Conservation (phyloP, 805 yeast species). For the Metschnikowia peoriensis region DNA sequence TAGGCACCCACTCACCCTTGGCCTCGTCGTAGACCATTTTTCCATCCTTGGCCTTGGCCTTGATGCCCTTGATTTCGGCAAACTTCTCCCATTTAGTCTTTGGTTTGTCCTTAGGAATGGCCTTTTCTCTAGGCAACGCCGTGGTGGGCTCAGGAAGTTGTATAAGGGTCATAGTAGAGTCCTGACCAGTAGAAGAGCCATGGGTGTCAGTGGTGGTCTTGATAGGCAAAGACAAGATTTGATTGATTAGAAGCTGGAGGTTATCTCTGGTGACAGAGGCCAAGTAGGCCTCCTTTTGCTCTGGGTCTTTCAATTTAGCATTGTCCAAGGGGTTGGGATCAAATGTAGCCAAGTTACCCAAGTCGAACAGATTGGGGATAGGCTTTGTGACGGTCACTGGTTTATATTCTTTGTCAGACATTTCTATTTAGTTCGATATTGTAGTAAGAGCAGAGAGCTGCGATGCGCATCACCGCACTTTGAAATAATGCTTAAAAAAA, state of each 20-base stretch:
- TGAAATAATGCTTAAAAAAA: neutral
- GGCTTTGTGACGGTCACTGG: constrained; percentile 89
- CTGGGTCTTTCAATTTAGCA: constrained; percentile 51
- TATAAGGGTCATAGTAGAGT: constrained; percentile 76
- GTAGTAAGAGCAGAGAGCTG: constrained; percentile 2
- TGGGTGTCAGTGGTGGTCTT: constrained; percentile 79
- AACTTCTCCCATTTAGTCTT: constrained; percentile 96
- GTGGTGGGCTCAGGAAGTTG: constrained; percentile 82
- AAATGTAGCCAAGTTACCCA: constrained; percentile 87
- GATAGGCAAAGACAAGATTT: constrained; percentile 83
- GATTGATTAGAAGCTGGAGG: constrained; percentile 87
- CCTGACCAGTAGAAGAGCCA: constrained; percentile 57
- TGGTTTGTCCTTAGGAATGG: constrained; percentile 88
- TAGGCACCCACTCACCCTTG: constrained; percentile 91
- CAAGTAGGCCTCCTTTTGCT: constrained; percentile 61
- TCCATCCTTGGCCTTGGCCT: constrained; percentile 85
- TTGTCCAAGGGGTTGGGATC: constrained; percentile 85
- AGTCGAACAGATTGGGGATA: constrained; percentile 83
- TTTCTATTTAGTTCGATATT: constrained; percentile 2
- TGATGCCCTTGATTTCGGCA: constrained; percentile 93
- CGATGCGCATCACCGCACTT: constrained; percentile 19
- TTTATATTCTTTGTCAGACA: constrained; percentile 37
- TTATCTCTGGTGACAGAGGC: constrained; percentile 79
- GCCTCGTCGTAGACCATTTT: constrained; percentile 89
- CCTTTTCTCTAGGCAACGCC: constrained; percentile 88